Evolutionary conservation across 306 rosid species (phyloP), one percentile per base, ranked within the genome.

Genomic region (Pachyrhizus erosus): DNA sequence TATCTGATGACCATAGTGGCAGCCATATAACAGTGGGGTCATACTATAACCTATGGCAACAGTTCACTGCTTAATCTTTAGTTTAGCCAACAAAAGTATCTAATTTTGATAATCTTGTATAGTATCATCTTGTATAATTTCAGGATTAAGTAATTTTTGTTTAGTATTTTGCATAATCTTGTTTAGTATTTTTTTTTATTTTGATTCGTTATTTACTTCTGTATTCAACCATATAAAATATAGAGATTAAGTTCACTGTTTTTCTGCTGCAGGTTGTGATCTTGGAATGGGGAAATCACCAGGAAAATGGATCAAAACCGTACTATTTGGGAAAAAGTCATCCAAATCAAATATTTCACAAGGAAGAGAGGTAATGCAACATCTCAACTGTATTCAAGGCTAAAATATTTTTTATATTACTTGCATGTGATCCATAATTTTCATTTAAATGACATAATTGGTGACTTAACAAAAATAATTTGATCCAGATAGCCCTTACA

Each of bases 261-360:
- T 76, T 74, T 54, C 55, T 39, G 24, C 57, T 42, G 29, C 87
- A 77, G 91, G 51, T 77, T 45, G 79, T 73, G 75, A 80, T 23
- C 79, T 57, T 75, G 80, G 58, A 82, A 94, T 92, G 98, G 98
- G 95, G 21, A 94, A 94, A 84, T 94, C 98, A 61, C 98, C 98
- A 0, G 97, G 88, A 75, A 94, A 88, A 90, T 94, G 98, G 98
- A 92, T 94, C 89, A 92, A 88, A 85, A 82, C 89, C 1, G 88
- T 92, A 31, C 87, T 94, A 43, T 92, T 94, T 65, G 90, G 97
- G 80, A 94, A 94, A 89, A 94, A 94, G 87, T 83, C 94, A 2
- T 80, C 95, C 52, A 92, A 87, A 80, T 82, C 91, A 60, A 84
- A 86, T 57, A 29, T 85, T 74, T 75, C 88, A 4, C 92, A 83